These are phyloP conservation scores for Rhizophagus sp. DNA, from an alignment of 192 early-diverging fungal genomes.

Conservation along the genomic window DNA sequence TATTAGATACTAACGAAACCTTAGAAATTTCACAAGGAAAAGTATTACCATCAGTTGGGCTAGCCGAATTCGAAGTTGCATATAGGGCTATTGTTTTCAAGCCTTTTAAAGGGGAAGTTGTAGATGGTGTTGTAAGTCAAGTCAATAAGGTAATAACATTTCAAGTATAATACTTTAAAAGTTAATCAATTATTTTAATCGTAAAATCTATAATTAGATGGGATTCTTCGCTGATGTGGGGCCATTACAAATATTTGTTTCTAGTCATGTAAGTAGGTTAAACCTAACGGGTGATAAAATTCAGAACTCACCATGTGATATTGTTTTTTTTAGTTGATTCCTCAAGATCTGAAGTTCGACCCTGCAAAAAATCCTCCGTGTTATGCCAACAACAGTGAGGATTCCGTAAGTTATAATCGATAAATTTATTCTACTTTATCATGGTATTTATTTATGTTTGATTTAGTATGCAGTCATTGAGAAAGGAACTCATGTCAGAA, in stretches of 20 bases:
- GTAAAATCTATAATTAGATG: constrained; percentile 51
- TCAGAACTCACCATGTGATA: not conserved
- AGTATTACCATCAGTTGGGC: constrained; percentile 71
- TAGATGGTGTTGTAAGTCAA: constrained; percentile 85
- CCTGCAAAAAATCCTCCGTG: constrained; percentile 83
- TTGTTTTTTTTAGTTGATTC: constrained; percentile 65
- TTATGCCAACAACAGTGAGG: constrained; percentile 68
- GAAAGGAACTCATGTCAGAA: constrained; percentile 80
- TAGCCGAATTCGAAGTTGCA: constrained; percentile 89
- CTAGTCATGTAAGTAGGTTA: constrained; percentile 61
- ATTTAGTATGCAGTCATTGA: constrained; percentile 62
- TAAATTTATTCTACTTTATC: not conserved
- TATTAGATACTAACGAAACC: constrained; percentile 49
- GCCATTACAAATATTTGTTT: constrained; percentile 90
- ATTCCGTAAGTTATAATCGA: constrained; percentile 49
- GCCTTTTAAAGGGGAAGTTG: constrained; percentile 95
- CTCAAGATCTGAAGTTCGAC: constrained; percentile 88
- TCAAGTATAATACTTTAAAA: not conserved
- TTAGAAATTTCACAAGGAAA: constrained; percentile 78
- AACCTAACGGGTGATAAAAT: not conserved
- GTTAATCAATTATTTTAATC: not conserved
- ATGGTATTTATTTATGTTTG: not conserved
- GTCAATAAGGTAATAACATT: constrained; percentile 76
- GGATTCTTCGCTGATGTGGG: constrained; percentile 96
- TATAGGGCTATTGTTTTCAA: constrained; percentile 97